Evolutionary conservation across 2,329 filamentous ascomycete species (phyloP), one percentile per base, ranked within the genome.

Genomic region (Aspergillus pseudonomiae): DNA sequence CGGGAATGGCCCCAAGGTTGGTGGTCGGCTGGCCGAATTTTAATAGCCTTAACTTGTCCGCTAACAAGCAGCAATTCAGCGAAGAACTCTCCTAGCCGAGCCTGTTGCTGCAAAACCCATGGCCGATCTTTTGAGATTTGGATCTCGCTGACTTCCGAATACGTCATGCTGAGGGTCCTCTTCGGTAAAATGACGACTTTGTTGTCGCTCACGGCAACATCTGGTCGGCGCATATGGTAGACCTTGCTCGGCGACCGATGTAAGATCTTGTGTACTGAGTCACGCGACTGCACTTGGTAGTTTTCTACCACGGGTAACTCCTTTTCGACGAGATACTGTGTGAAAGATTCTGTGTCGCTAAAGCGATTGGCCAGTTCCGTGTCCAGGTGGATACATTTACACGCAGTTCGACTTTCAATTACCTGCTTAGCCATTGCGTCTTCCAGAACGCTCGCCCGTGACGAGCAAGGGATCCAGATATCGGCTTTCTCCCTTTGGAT

Each of bases 381-480:
- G 34, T 86, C 82, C 68, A 91, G 88, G 63, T 92, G 89, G 2
- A 93, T 82, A 3, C 85, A 88, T 65, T 81, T 85, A 71, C 89
- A 91, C 1, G 67, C 67, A 0, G 87, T 89, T 39, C 83, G 79
- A 16, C 79, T 77, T 68, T 91, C 86, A 21, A 92, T 78, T 3
- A 83, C 78, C 62, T 90, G 85, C 65, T 87, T 88, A 1, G 88
- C 89, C 41, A 84, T 75, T 0, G 87, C 90, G 72, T 93, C 91
- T 70, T 91, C 87, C 14, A 89, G 76, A 0, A 88, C 88, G 0
- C 85, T 86, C 1, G 85, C 83, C 10, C 90, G 87, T n/a, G 87
- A 88, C 0, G 90, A 92, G 69, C 90, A 92, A 24, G 87, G 88
- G 3, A 93, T 86, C 90, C 91, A 94, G 3, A 93, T 76, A 61